These are phyloP conservation scores for Sugiyamaella pinicola DNA, from an alignment of 1,139 yeast species.

Conservation along the genomic window DNA sequence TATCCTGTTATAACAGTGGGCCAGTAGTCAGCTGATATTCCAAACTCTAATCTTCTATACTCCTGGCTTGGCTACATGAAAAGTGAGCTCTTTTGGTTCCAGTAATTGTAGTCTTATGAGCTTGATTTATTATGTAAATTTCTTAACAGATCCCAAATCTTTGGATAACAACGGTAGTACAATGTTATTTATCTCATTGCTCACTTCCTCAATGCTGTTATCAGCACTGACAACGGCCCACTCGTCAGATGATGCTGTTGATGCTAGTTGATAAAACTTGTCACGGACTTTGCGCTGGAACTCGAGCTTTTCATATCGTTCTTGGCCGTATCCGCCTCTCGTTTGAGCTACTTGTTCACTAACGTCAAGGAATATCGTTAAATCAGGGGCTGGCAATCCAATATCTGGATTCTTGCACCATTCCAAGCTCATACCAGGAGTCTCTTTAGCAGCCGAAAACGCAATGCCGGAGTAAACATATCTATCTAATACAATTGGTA, in stretches of 20 bases:
- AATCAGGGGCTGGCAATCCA: slow-evolving; percentile 87
- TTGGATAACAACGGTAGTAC: slow-evolving; percentile 7
- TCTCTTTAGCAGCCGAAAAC: slow-evolving; percentile 77
- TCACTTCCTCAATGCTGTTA: slow-evolving; percentile 38
- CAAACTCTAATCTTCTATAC: too few relatives aligned
- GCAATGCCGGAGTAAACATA: slow-evolving; percentile 94
- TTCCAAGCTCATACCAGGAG: slow-evolving; percentile 52
- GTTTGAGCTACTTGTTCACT: slow-evolving; percentile 50
- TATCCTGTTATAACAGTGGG: too few relatives aligned
- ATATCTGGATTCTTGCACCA: slow-evolving; percentile 85
- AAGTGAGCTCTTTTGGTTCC: too few relatives aligned
- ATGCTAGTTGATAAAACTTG: slow-evolving; percentile 55
- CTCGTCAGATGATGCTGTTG: slow-evolving; percentile 35
- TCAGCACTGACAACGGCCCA: slow-evolving; percentile 63
- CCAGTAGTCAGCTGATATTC: too few relatives aligned
- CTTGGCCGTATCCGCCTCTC: slow-evolving; percentile 88
- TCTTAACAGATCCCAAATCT: slow-evolving; percentile 8
- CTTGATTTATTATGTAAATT: slow-evolving; percentile 5
- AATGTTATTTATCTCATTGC: slow-evolving; percentile 1
- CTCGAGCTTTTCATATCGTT: slow-evolving; percentile 75
- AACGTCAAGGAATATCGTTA: slow-evolving; percentile 75
- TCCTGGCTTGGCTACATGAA: too few relatives aligned
- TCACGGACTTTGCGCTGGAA: slow-evolving; percentile 71
- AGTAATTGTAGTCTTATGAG: too few relatives aligned
- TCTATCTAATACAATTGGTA: slow-evolving; percentile 71